Conservation (phyloP, 2,329 filamentous ascomycete species). For the Colletotrichum lentis region DNA sequence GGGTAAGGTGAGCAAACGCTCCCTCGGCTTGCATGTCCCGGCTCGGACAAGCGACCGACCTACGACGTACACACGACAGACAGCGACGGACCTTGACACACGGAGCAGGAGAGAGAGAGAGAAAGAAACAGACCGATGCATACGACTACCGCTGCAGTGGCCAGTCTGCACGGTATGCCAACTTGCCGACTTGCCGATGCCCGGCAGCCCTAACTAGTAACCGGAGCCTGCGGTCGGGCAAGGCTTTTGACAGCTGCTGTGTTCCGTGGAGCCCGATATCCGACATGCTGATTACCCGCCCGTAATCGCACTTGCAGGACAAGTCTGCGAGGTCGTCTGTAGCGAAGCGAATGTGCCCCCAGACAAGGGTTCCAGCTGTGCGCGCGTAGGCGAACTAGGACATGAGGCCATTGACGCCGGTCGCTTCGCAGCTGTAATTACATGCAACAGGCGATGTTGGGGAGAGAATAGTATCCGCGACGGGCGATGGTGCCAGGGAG, state of each 20-base stretch:
- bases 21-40: not conserved
- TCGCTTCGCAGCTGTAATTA: not conserved
- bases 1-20: not conserved
- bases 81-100: not conserved
- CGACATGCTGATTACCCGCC: not conserved
- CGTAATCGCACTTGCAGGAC: not conserved
- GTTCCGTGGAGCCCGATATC: slow-evolving; percentile 8
- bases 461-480: not conserved
- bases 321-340: too few relatives aligned
- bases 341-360: too few relatives aligned
- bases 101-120: too few relatives aligned
- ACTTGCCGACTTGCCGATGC: slow-evolving; percentile 7
- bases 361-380: too few relatives aligned
- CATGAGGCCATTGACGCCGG: too few relatives aligned
- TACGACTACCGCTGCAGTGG: slow-evolving; percentile 12
- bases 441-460: slow-evolving; percentile 3
- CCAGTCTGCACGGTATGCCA: slow-evolving; percentile 6
- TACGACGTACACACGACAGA: not conserved
- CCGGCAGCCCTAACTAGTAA: slow-evolving; percentile 17
- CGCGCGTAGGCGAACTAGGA: too few relatives aligned
- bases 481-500: too few relatives aligned
- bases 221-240: slow-evolving; percentile 6
- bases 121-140: not conserved
- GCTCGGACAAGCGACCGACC: slow-evolving; percentile 6
- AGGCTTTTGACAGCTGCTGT: slow-evolving; percentile 19